phyloP scores from a whole-genome alignment of 2,329 filamentous ascomycete species.

The Cladosporium sp. region DNA sequence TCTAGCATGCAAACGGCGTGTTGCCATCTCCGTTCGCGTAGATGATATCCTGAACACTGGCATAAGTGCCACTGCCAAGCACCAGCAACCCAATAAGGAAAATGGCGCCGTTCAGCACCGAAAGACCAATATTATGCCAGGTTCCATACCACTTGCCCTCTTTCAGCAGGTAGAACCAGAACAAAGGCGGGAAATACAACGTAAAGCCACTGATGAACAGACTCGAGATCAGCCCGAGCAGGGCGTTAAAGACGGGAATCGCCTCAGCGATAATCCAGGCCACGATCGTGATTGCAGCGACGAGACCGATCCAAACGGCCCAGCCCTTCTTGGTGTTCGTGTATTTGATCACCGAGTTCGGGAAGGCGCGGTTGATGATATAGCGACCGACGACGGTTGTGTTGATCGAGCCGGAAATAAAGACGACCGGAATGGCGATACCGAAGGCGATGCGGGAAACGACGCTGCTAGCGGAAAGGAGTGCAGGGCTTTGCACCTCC shows the following conservation, averaged over 20 bases:
- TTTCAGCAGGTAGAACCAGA: slow-evolving; percentile 44
- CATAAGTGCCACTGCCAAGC: slow-evolving; percentile 41
- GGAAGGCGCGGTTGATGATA: slow-evolving; percentile 62
- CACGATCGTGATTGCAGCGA: slow-evolving; percentile 56
- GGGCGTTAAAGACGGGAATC: slow-evolving; percentile 66
- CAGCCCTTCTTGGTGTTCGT: slow-evolving; percentile 42
- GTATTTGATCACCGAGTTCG: slow-evolving; percentile 48
- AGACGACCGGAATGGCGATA: slow-evolving; percentile 66
- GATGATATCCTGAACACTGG: slow-evolving; percentile 43
- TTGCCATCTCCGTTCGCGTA: slow-evolving; percentile 23
- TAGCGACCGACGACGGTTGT: slow-evolving; percentile 51
- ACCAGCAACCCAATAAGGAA: slow-evolving; percentile 33
- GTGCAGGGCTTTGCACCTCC: slow-evolving; percentile 60
- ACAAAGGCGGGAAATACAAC: slow-evolving; percentile 36
- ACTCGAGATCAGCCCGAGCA: slow-evolving; percentile 61
- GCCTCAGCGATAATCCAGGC: slow-evolving; percentile 68
- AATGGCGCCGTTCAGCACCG: slow-evolving; percentile 42
- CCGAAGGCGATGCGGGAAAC: slow-evolving; percentile 66
- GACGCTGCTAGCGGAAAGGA: slow-evolving; percentile 55
- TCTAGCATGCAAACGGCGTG: not conserved
- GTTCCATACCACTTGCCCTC: slow-evolving; percentile 45
- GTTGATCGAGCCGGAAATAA: slow-evolving; percentile 70
- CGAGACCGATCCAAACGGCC: slow-evolving; percentile 58
- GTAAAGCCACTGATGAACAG: slow-evolving; percentile 66
- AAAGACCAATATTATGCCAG: slow-evolving; percentile 42